A percentile compares a stretch with the other conserved stretches of the same genome.
Conservation (phyloP, 73 alveolate genomes). For the Blepharisma japonicum region DNA sequence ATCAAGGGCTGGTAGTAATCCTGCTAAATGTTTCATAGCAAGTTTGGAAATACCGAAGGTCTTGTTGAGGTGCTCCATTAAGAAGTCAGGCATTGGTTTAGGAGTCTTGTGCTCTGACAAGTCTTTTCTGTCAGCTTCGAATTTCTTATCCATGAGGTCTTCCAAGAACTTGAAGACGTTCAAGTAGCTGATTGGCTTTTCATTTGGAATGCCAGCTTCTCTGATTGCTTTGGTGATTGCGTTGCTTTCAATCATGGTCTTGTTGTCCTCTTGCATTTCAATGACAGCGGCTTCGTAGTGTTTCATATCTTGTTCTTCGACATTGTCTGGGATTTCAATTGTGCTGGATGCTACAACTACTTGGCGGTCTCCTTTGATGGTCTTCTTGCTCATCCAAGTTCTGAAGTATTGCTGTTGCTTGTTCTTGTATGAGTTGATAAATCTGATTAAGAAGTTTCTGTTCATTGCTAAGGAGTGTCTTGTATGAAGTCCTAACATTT, state of each 20-base stretch:
- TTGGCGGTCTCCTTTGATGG: neutral
- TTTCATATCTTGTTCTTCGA: neutral
- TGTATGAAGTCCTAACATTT: neutral
- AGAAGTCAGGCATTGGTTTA: conserved; percentile 17
- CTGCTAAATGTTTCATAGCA: conserved; percentile 10
- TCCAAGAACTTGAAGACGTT: conserved; percentile 28
- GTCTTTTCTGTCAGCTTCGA: conserved; percentile 28
- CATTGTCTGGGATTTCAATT: neutral
- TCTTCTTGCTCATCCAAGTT: neutral
- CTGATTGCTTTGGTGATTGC: neutral
- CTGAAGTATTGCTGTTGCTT: conserved; percentile 5
- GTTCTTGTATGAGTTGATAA: neutral
- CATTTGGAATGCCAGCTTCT: neutral
- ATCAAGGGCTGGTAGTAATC: conserved; percentile 20
- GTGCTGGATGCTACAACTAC: neutral
- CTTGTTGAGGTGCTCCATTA: conserved; percentile 10
- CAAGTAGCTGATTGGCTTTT: conserved; percentile 21
- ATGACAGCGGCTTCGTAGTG: neutral
- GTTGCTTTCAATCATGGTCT: neutral
- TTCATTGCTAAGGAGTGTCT: neutral
- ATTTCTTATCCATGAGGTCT: conserved; percentile 26
- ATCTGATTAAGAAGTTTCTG: conserved; percentile 16
- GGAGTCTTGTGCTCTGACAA: conserved; percentile 1
- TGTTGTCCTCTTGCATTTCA: neutral
- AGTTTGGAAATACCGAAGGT: conserved; percentile 13